phyloP scores from a whole-genome alignment of 2,329 filamentous ascomycete species.

The Diaporthe citri region DNA sequence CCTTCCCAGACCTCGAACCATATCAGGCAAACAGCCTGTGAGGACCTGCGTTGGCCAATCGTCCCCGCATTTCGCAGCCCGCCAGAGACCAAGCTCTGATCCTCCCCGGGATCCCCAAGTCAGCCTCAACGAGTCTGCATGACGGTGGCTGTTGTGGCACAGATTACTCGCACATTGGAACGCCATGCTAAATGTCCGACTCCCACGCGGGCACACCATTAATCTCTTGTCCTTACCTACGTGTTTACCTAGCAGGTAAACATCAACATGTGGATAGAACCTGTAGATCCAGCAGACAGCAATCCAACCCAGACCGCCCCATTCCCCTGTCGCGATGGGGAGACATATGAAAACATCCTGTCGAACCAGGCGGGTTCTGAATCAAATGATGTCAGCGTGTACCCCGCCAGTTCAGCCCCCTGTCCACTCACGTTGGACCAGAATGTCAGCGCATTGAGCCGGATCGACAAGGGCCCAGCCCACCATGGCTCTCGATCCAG shows the following conservation, averaged over 20 bases:
- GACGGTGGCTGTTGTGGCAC: not conserved
- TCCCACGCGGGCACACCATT: not conserved
- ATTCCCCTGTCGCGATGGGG: not conserved
- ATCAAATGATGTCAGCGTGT: slow-evolving; percentile 32
- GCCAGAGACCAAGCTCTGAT: not conserved
- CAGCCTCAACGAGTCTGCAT: slow-evolving; percentile 21
- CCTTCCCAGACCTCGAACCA: slow-evolving; percentile 16
- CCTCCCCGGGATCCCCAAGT: slow-evolving; percentile 19
- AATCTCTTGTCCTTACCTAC: not conserved
- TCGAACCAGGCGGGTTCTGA: slow-evolving; percentile 21
- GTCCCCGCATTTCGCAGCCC: not conserved
- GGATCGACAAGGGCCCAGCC: slow-evolving; percentile 19
- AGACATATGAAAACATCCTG: not conserved
- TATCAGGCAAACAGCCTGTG: not conserved
- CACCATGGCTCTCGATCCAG: slow-evolving; percentile 12
- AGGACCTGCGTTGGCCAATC: not conserved
- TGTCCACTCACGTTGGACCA: slow-evolving; percentile 30
- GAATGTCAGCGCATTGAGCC: slow-evolving; percentile 35
- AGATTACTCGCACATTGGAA: not conserved
- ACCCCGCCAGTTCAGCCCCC: slow-evolving; percentile 16
- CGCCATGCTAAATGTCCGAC: not conserved
- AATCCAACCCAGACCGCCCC: slow-evolving; percentile 4
- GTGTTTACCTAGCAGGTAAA: not conserved
- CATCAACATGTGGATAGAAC: not conserved
- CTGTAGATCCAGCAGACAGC: not conserved